Base-by-base conservation (phyloP, 2,329 filamentous ascomycete species). In the Aspergillus sclerotialis region DNA sequence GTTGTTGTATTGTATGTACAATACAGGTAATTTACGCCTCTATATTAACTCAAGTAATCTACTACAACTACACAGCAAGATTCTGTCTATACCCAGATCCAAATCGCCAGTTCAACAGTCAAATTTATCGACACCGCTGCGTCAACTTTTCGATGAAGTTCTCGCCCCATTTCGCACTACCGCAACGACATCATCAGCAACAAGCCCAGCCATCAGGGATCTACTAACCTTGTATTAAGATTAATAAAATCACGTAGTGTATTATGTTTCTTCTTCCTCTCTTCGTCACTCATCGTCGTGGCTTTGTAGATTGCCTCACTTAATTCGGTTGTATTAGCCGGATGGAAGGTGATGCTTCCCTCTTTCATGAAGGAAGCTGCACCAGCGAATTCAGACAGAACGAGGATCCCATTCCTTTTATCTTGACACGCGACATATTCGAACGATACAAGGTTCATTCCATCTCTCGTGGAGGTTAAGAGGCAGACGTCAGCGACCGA, bases 401-500 rank as follows among this genome's bases (percentile, higher is more conserved):
- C 87, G 75, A 96, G 84, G 33, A 89, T 84, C 30, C 90, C 90
- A 55, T 94, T 84, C 35, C 83, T 78, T 52, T 90, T 76, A 47
- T 82, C 76, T 58, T 95, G 90, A 14, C 85, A 89, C 11, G 89
- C 89, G 41, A 95, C 92, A 64, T 95, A 96, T 63, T 96, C 90
- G 63, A 94, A 95, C 1, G 87, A 90, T 13, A 96, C 90, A 10
- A 96, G 75, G 60, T 96, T 96, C 89, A 96, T 95, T 52, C 90
- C 90, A 54, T 96, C 90, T 28, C 90, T 81, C 4, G 84, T 94
- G 1, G 84, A 94, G 3, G 83, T 90, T 26, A 93, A 86, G 4
- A 95, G 73, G 55, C 88, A 94, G 31, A 84, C 83, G 55, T 94
- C 89, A 2, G 85, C 87, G 12, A 90, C 78, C 13, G 85, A 84